Conservation (phyloP, 306 rosid species). For the Erythrophleum fordii region DNA sequence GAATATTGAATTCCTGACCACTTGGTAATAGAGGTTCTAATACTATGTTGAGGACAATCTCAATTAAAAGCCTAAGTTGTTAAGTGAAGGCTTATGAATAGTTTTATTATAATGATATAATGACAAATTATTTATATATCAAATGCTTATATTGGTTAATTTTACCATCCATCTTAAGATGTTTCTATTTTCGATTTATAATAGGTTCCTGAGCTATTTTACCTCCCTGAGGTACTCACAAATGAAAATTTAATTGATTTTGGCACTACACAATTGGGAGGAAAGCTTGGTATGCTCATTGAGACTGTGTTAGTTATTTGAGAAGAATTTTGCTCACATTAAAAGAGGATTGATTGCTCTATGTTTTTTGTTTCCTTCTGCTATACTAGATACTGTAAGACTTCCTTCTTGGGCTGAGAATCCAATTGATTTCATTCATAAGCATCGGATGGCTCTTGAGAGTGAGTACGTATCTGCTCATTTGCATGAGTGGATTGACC, state of each 20-base stretch:
- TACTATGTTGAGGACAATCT: not conserved
- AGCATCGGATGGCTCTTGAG: constrained; percentile 97
- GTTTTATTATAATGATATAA: not conserved
- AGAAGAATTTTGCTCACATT: constrained; percentile 23
- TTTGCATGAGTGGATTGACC: constrained; percentile 99
- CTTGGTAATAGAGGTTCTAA: not conserved
- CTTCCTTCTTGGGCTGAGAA: constrained; percentile 98
- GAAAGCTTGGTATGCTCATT: constrained; percentile 75
- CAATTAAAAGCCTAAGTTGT: not conserved
- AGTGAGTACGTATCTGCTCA: constrained; percentile 90
- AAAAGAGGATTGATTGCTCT: constrained; percentile 40
- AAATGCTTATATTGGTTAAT: constrained; percentile 34
- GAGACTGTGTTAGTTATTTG: constrained; percentile 29
- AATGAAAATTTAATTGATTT: constrained; percentile 94
- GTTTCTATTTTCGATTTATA: constrained; percentile 21
- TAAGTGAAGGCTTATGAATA: not conserved
- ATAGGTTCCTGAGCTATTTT: constrained; percentile 97
- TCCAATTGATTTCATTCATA: constrained; percentile 90
- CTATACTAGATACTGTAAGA: constrained; percentile 68
- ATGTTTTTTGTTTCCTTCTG: constrained; percentile 33
- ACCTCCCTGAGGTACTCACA: constrained; percentile 92
- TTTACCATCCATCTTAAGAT: constrained; percentile 29
- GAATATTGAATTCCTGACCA: not conserved
- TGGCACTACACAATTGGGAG: constrained; percentile 94
- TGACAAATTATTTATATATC: constrained; percentile 10